Conservation (phyloP, 192 early-diverging fungal species). For the Coemansia asiatica region DNA sequence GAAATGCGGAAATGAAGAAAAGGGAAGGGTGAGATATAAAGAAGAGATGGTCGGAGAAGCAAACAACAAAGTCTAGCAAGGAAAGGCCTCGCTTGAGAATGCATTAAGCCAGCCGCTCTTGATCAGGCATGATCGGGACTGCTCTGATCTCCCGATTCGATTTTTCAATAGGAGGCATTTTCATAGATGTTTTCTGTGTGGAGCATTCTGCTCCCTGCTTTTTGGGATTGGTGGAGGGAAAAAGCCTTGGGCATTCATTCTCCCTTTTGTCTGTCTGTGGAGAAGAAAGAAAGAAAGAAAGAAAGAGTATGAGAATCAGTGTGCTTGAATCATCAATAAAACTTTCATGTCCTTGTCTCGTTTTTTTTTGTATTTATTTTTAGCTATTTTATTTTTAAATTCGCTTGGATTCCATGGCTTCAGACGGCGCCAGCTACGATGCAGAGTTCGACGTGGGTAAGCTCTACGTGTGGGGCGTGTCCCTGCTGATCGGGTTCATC, state of each 20-base stretch:
- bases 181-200: not conserved
- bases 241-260: too few relatives aligned
- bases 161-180: too few relatives aligned
- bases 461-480: conserved; percentile 59
- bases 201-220: not conserved
- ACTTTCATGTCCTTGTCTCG: too few relatives aligned
- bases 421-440: conserved; percentile 20
- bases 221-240: not conserved
- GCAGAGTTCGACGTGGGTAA: conserved; percentile 52
- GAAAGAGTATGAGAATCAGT: too few relatives aligned
- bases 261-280: too few relatives aligned
- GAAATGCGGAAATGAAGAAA: not conserved
- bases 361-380: too few relatives aligned
- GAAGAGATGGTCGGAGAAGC: not conserved
- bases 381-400: not conserved
- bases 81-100: not conserved
- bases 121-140: not conserved
- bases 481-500: conserved; percentile 61
- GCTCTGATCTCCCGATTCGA: not conserved
- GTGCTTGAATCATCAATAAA: too few relatives aligned
- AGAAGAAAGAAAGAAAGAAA: too few relatives aligned
- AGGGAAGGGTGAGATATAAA: not conserved
- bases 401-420: not conserved
- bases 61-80: not conserved
- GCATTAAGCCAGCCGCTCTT: not conserved